Conservation (phyloP, 176 grass and related monocot genomes). For the Saccharum spontaneum region DNA sequence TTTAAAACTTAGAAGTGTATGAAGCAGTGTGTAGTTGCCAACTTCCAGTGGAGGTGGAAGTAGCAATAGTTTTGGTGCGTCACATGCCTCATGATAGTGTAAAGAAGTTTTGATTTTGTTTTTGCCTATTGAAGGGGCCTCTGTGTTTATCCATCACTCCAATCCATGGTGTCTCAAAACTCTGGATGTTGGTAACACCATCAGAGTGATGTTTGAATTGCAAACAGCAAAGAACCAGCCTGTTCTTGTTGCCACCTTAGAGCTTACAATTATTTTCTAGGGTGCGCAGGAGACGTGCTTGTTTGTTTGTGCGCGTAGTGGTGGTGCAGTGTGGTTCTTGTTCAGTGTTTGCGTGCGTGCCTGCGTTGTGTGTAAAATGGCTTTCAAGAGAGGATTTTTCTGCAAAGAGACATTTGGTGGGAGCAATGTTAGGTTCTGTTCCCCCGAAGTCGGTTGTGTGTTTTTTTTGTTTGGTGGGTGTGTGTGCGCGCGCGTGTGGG, state of each 20-base stretch:
- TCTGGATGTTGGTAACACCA: background rate
- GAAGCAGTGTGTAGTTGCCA: background rate
- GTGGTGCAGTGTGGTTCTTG: no score
- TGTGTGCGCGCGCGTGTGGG: no score
- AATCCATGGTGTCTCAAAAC: background rate
- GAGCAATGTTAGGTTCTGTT: no score
- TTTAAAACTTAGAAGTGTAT: background rate
- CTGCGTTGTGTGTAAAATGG: no score
- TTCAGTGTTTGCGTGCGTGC: no score
- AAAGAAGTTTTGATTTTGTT: background rate
- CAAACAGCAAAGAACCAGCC: no score
- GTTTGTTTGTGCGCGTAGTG: background rate
- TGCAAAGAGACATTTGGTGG: background rate
- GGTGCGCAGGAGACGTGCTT: background rate
- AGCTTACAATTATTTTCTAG: background rate
- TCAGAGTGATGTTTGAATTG: no score
- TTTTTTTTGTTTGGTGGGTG: no score
- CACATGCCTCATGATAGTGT: background rate
- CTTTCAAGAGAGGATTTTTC: no score
- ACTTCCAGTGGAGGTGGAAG: background rate
- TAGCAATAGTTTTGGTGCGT: background rate
- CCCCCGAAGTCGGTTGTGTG: no score
- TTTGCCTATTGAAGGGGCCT: background rate
- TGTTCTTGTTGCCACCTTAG: background rate
- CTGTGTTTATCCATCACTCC: background rate